phyloP scores from a whole-genome alignment of 2,329 filamentous ascomycete species.

The Dothiorella sarmentorum region DNA sequence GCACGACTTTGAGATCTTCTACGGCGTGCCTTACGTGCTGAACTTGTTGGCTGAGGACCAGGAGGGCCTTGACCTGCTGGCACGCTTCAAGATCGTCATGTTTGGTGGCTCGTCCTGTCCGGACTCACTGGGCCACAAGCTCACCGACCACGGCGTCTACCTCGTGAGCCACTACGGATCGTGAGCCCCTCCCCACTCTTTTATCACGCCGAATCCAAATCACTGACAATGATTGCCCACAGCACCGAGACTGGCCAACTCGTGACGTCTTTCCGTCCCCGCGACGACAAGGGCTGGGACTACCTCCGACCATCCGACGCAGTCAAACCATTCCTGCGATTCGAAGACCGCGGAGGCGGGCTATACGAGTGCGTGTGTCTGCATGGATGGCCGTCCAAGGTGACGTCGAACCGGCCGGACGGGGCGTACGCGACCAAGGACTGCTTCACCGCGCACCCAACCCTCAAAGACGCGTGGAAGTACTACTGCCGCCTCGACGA shows the following conservation, averaged over 20 bases:
- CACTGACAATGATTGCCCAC: not conserved
- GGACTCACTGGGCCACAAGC: constrained; percentile 54
- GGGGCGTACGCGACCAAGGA: constrained; percentile 28
- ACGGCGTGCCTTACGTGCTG: constrained; percentile 62
- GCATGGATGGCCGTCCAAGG: constrained; percentile 33
- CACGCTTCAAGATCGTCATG: constrained; percentile 51
- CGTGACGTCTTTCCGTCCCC: constrained; percentile 57
- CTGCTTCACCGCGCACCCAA: constrained; percentile 45
- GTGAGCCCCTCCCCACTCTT: constrained; percentile 32
- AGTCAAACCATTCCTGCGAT: constrained; percentile 39
- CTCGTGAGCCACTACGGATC: constrained; percentile 57
- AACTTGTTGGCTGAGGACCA: constrained; percentile 60
- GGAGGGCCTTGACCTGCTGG: constrained; percentile 51
- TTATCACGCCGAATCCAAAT: not conserved
- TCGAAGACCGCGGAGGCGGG: constrained; percentile 34
- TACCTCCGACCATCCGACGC: constrained; percentile 48
- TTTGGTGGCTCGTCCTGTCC: constrained; percentile 59
- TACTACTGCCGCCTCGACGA: constrained; percentile 48
- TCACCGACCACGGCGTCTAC: constrained; percentile 54
- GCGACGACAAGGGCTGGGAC: constrained; percentile 57
- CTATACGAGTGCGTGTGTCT: constrained; percentile 38
- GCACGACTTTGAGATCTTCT: constrained; percentile 51
- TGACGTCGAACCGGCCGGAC: constrained; percentile 44
- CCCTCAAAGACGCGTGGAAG: constrained; percentile 44
- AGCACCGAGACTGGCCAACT: constrained; percentile 61